Base-by-base conservation (phyloP, 2,329 filamentous ascomycete genomes). In the Colletotrichum tanaceti region DNA sequence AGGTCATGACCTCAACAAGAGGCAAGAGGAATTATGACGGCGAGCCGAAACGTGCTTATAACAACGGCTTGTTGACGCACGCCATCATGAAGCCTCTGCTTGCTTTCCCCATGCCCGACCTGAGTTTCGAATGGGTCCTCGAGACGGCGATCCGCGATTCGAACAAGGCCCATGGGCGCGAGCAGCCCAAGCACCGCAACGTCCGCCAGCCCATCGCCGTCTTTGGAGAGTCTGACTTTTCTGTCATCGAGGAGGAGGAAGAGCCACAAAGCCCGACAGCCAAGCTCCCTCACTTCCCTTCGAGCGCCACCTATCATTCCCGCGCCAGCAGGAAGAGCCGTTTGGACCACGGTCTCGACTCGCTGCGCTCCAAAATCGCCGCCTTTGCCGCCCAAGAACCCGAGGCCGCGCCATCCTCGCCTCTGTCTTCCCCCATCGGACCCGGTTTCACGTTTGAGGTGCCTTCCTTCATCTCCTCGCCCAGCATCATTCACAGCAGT, bases 281-380 rank as follows among this genome's bases (percentile, higher is more conserved):
- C 18, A 65, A 65, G 55, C 22, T 68, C 41, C 65, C 65, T 0
- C 65, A 46, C 49, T 68, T 68, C 44, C 63, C 67, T 5, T 70
- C 70, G 10, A 59, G 63, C 28, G 70, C 70, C 7, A 68, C 68
- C 4, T 68, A 70, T 16, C 63, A 60, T 2, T 71, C 70, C 0
- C 63, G 54, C 16, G 60, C 59, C 3, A 68, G 57, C 16, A 60
- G 70, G 18, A 59, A 61, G 59, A 55, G 24, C 2, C 64, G 60
- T 2, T 22, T 71, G 10, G 44, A 62, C 2, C 54, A 54, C 41
- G 68, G 64, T 1, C 64, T 54, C 3, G 58, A 38, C 10, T 64
- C 22, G 1, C 24, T 68, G 0, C 61, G 62, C 7, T 20, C 65
- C 9, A 68, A 59, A 24, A 49, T 68, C 4, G 62, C 49, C 1